Base-by-base conservation (phyloP, 352 stramenopile genomes). In the Globisporangium camurandrum region DNA sequence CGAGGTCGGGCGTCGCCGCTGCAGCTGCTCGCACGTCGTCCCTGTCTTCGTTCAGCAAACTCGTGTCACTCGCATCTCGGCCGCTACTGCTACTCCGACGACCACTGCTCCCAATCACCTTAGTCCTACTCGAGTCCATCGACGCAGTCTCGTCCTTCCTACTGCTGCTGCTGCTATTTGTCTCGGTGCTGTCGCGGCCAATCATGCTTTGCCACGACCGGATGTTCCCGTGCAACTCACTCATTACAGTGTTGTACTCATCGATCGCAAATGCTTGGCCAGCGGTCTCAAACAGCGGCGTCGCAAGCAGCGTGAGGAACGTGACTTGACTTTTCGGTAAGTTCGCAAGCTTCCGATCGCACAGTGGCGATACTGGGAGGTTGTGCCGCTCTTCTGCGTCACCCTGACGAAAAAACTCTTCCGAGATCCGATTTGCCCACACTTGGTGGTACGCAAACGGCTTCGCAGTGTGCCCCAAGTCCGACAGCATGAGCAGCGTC, bases 381-480 rank as follows among this genome's bases (percentile, higher is more conserved):
- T 71, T 62, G 31, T 79, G 64, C 2, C 66, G 59, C 49, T 80
- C 69, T 57, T 87, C 75, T 2, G 70, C 68, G 38, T 87, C 75
- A 16, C 75, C 75, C 45, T 87, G 75, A 4, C 61, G 67, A 39
- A 78, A 85, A 17, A 87, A 87, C 47, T 87, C 75, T 37, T 87
- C 75, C 7, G 70, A 74, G 26, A 87, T 84, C 12, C 66, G 70
- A 34, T 78, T 73, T 6, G 72, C 70, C 75, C 75, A 87, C 2
- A 53, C 54, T 43, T 84, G 57, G 17, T 87, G 75, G 37, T 83
- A 83, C 6, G 47, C 49, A 43, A 87, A 87, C 10, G 75, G 73
- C 49, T 87, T 84, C 31, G 66, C 67, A 3, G 73, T 82, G 58
- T 87, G 75, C 2, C 75, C 75, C 10, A 87, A 53, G 50, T 87